Percentiles rank a stretch among this genome's conserved stretches.
phyloP scores from a whole-genome alignment of 352 stramenopile species.

The Phytophthora lateralis region DNA sequence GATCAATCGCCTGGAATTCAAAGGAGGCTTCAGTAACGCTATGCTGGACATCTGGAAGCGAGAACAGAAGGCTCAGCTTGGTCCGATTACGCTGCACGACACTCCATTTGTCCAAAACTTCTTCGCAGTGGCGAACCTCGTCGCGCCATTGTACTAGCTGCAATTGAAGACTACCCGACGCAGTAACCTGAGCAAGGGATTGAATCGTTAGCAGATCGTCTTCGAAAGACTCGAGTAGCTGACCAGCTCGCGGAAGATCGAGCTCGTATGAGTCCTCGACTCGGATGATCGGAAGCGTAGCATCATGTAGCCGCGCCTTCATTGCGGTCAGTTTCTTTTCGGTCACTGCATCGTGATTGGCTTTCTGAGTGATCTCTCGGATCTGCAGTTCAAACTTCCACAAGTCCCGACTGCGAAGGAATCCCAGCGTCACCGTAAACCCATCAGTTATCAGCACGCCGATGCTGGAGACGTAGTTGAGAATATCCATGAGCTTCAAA shows the following conservation, averaged over 20 bases:
- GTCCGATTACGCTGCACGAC: slow-evolving; percentile 57
- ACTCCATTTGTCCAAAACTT: slow-evolving; percentile 65
- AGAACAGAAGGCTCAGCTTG: slow-evolving; percentile 51
- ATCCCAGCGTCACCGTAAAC: slow-evolving; percentile 54
- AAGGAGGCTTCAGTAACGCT: slow-evolving; percentile 56
- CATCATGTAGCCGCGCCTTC: slow-evolving; percentile 50
- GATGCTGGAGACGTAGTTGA: slow-evolving; percentile 56
- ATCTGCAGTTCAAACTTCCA: slow-evolving; percentile 67
- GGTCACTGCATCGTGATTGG: slow-evolving; percentile 57
- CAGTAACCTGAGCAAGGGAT: slow-evolving; percentile 51
- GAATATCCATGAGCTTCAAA: slow-evolving; percentile 48
- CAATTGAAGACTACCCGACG: slow-evolving; percentile 35
- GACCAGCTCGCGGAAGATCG: slow-evolving; percentile 32
- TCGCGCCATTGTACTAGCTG: slow-evolving; percentile 64
- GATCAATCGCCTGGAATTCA: slow-evolving; percentile 66
- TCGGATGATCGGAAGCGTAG: slow-evolving; percentile 47
- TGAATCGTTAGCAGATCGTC: slow-evolving; percentile 67
- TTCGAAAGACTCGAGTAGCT: slow-evolving; percentile 54
- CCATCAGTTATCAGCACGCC: slow-evolving; percentile 58
- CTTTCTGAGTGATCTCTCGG: slow-evolving; percentile 59
- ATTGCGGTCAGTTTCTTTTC: slow-evolving; percentile 66
- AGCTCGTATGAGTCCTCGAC: slow-evolving; percentile 53
- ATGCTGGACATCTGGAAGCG: slow-evolving; percentile 59
- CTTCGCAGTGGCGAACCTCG: slow-evolving; percentile 63
- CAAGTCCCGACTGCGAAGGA: slow-evolving; percentile 51